Evolutionary conservation across 129 eudicot species (phyloP).

Genomic region (Escallonia rubra): DNA sequence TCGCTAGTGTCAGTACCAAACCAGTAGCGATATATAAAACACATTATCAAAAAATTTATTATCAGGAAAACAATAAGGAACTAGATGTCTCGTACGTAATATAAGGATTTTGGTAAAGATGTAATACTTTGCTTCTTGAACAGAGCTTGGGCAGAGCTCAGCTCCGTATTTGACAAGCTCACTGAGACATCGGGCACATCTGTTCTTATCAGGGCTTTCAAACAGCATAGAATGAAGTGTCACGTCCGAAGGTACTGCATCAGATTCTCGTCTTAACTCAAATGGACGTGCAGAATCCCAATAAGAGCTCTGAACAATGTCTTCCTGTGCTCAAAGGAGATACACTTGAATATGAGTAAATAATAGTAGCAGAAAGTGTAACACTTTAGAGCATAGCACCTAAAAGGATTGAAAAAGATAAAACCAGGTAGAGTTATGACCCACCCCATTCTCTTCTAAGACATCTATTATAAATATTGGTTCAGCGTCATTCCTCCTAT

Average conservation of each 20-base stretch:
- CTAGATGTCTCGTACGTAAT: too few relatives aligned
- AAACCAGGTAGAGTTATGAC: constrained; percentile 15
- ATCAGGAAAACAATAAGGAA: too few relatives aligned
- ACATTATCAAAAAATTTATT: too few relatives aligned
- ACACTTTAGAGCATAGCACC: neutral
- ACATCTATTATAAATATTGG: constrained; percentile 94
- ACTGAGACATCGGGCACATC: constrained; percentile 97
- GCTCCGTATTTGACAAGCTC: constrained; percentile 93
- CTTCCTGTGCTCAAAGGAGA: constrained; percentile 53
- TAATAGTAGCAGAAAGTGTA: too few relatives aligned
- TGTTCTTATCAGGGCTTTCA: constrained; percentile 96
- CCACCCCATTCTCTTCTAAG: constrained; percentile 95
- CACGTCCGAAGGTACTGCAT: constrained; percentile 87
- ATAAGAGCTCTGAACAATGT: constrained; percentile 96
- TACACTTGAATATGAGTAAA: neutral
- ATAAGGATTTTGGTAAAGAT: neutral
- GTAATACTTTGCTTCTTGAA: constrained; percentile 92
- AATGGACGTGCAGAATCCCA: constrained; percentile 95
- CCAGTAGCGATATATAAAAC: too few relatives aligned
- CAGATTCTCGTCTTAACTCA: constrained; percentile 83
- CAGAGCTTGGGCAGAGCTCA: constrained; percentile 91
- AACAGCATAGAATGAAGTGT: constrained; percentile 87
- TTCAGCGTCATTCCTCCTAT: constrained; percentile 69
- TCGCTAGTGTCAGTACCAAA: too few relatives aligned
- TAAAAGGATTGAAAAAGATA: neutral